phyloP scores from a whole-genome alignment of 345 rosid species.

The Rhodamnia rubescens region DNA sequence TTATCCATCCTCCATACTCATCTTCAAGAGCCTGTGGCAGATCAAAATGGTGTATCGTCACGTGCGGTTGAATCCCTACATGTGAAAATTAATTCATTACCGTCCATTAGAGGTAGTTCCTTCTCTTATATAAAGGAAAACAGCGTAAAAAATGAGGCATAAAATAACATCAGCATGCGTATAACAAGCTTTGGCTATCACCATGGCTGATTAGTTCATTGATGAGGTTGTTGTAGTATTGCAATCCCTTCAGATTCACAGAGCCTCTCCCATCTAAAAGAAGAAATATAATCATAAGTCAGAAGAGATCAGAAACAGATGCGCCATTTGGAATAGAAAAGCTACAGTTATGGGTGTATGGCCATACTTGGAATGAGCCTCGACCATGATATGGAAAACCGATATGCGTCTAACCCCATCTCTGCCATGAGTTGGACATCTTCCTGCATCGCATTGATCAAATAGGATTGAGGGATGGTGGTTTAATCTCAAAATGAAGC shows the following conservation, averaged over 20 bases:
- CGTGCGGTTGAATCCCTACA: slow-evolving; percentile 27
- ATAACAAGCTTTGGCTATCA: not conserved
- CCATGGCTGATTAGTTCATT: slow-evolving; percentile 4
- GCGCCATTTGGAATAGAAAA: not conserved
- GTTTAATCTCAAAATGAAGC: not conserved
- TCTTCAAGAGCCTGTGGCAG: slow-evolving; percentile 10
- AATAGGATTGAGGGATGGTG: not conserved
- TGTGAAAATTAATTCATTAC: not conserved
- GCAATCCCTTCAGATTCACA: slow-evolving; percentile 9
- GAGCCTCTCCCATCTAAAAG: slow-evolving; percentile 13
- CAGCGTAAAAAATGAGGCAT: no score
- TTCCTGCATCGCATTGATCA: slow-evolving; percentile 5
- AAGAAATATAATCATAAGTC: not conserved
- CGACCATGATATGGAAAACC: slow-evolving; percentile 24
- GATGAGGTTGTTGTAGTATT: slow-evolving; percentile 8
- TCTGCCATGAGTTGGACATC: slow-evolving; percentile 19
- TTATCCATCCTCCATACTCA: slow-evolving; percentile 15
- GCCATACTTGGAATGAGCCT: slow-evolving; percentile 20
- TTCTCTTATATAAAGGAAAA: not conserved
- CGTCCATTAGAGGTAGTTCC: not conserved
- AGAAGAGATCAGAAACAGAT: not conserved
- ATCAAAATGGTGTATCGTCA: slow-evolving; percentile 12
- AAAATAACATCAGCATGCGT: not conserved
- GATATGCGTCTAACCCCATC: slow-evolving; percentile 12
- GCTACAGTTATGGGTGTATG: not conserved